These are phyloP conservation scores for Scutellaria galericulata DNA, from an alignment of 257 asterid species.

Conservation along the genomic window DNA sequence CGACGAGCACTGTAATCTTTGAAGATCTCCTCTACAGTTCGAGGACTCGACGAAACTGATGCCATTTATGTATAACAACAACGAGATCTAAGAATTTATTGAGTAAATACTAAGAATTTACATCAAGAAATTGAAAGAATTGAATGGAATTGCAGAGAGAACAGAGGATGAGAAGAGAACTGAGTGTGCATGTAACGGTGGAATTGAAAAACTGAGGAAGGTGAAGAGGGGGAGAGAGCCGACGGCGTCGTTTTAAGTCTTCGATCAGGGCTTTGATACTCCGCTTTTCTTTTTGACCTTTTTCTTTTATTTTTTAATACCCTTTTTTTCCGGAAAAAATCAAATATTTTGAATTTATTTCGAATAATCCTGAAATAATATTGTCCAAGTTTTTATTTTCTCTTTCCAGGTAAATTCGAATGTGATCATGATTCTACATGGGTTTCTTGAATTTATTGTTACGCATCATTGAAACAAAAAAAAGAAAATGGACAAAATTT, in stretches of 20 bases:
- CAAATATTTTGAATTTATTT: too few relatives aligned
- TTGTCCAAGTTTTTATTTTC: too few relatives aligned
- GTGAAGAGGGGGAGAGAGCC: conserved; percentile 7
- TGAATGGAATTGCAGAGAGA: conserved; percentile 35
- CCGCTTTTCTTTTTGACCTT: neutral
- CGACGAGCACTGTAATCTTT: conserved; percentile 82
- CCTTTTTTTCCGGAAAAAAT: too few relatives aligned
- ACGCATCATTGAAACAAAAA: too few relatives aligned
- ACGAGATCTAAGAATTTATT: conserved; percentile 42
- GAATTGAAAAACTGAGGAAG: conserved; percentile 38
- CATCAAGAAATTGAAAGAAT: conserved; percentile 38
- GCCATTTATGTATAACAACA: conserved; percentile 50
- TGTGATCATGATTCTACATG: too few relatives aligned
- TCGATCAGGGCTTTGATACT: neutral
- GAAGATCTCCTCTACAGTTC: conserved; percentile 85
- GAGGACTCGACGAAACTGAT: conserved; percentile 54
- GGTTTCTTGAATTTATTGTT: too few relatives aligned
- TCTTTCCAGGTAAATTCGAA: too few relatives aligned
- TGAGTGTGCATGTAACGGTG: conserved; percentile 51
- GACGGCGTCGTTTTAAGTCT: conserved; percentile 44
- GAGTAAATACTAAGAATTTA: conserved; percentile 37
- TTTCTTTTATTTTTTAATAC: neutral
- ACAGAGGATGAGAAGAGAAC: conserved; percentile 3
- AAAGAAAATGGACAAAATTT: too few relatives aligned
- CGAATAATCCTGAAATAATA: too few relatives aligned